Evolutionary conservation across 176 grass and related monocot genomes (phyloP), one percentile per base, ranked within the genome.

Genomic region (Thalia dealbata): DNA sequence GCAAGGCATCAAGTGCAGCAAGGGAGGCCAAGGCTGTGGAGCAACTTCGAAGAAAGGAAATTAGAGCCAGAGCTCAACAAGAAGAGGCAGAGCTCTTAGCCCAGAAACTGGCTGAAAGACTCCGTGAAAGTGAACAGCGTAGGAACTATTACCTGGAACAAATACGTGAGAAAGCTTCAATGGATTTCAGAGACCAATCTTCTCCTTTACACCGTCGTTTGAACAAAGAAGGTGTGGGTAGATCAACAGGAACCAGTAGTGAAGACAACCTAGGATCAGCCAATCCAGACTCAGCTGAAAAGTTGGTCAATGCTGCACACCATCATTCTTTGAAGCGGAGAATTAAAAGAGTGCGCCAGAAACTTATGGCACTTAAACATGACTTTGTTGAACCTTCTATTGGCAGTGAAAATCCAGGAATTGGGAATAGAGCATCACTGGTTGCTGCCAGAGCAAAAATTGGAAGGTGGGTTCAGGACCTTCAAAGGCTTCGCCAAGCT

Each of bases 161-260:
- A 81, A 99, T 99, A 88, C 89, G 95, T 48, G 95, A 99, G 81
- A 86, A 83, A 84, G 95, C 95, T 82, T 99, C 95, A 41, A 99
- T 99, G 95, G 95, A 99, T 83, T 91, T 99, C 73, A 90, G 95
- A 87, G 95, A 99, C 62, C 95, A 99, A 56, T 79, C 83, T 84
- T 99, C 95, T 54, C 95, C 95, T 76, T 84, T 99, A 76, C 95
- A 99, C 43, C 95, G 95, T 0, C 95, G 95, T 84, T 83, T 89
- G 79, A 93, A 84, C 73, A 99, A 84, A 83, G 95, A 99, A 30
- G 71, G 71, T 71, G 85, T 78, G 79, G 86, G 79, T 46, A 91
- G 91, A 76, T 93, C 81, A 73, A 71, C 21, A 64, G 86, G 79
- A 71, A 80, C 81, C 64, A 93, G 82, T 68, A 93, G 79, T 67